Evolutionary conservation across 495 filamentous ascomycete species (phyloP), one percentile per base, ranked within the genome.

Genomic region (Trichoderma reesei): DNA sequence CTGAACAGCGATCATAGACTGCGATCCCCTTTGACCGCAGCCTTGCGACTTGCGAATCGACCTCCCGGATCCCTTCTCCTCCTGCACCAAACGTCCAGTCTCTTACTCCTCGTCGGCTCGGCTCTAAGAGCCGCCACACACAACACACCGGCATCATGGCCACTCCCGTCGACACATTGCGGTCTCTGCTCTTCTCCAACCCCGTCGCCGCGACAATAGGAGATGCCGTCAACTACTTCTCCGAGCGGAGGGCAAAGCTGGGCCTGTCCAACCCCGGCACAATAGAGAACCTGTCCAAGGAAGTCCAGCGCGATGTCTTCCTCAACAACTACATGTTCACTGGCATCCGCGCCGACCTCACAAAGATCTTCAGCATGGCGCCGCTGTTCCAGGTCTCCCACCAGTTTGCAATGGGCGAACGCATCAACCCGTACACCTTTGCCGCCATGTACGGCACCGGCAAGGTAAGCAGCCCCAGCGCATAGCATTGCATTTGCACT

Each of bases 361-460:
- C 89, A 67, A 99, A 97, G 83, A 87, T 89, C 68, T 92, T 97
- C 78, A 90, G 90, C 80, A 83, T 96, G 71, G 83, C 86, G 67
- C 95, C 94, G 59, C 79, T 98, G 70, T 99, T 99, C 83, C 93
- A 97, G 75, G 88, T 96, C 65, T 96, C 92, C 61, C 95, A 99
- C 82, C 88, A 92, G 62, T 94, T 99, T 73, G 85, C 92, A 38
- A 90, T 96, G 86, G 93, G 95, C 64, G 89, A 94, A 71, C 85
- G 87, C 61, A 77, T 93, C 73, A 90, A 91, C 70, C 95, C 95
- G 41, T 99, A 99, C 75, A 88, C 88, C 48, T 97, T 97, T 77
- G 90, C 90, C 63, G 90, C 90, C 63, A 83, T 99, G 71, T 96
- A 91, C 73, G 95, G 95, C 64, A 96, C 87, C 68, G 86, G 86